These are phyloP conservation scores for Phylloporus rhodoxanthus DNA, from an alignment of 768 basidiomycete species.

Conservation along the genomic window DNA sequence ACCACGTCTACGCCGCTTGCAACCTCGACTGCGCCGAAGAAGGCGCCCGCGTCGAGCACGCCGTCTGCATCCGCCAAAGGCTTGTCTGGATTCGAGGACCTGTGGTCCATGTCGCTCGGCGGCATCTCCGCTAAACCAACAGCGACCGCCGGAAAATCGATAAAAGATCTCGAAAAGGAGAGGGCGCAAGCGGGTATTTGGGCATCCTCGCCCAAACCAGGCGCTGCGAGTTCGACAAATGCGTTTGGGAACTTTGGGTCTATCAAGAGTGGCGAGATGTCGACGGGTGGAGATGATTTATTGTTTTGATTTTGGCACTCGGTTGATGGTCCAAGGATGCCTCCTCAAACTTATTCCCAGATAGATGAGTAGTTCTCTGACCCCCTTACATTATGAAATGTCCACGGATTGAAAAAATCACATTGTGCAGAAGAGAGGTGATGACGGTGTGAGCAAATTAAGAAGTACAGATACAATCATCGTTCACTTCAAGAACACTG, in stretches of 20 bases:
- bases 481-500: conserved; percentile 31
- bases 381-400: conserved; percentile 10
- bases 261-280: conserved; percentile 10
- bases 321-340: not conserved
- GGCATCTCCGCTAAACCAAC: conserved; percentile 33
- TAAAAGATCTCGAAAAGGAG: conserved; percentile 86
- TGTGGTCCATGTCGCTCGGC: conserved; percentile 81
- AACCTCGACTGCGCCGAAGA: conserved; percentile 12
- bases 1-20: conserved; percentile 10
- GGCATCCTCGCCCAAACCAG: conserved; percentile 39
- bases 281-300: conserved; percentile 36
- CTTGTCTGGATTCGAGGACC: conserved; percentile 72
- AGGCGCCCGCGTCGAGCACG: conserved; percentile 11
- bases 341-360: not conserved
- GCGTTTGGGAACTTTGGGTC: conserved; percentile 34
- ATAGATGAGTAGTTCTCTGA: not conserved
- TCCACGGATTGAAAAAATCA: conserved; percentile 15
- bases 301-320: conserved; percentile 29
- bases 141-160: conserved; percentile 55
- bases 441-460: conserved; percentile 28
- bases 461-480: conserved; percentile 35
- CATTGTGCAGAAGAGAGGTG: conserved; percentile 16
- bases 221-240: conserved; percentile 7
- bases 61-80: conserved; percentile 32
- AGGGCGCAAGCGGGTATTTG: conserved; percentile 78